These are phyloP conservation scores for Hypoxylon lienhwacheense DNA, from an alignment of 495 filamentous ascomycete genomes.

Conservation along the genomic window DNA sequence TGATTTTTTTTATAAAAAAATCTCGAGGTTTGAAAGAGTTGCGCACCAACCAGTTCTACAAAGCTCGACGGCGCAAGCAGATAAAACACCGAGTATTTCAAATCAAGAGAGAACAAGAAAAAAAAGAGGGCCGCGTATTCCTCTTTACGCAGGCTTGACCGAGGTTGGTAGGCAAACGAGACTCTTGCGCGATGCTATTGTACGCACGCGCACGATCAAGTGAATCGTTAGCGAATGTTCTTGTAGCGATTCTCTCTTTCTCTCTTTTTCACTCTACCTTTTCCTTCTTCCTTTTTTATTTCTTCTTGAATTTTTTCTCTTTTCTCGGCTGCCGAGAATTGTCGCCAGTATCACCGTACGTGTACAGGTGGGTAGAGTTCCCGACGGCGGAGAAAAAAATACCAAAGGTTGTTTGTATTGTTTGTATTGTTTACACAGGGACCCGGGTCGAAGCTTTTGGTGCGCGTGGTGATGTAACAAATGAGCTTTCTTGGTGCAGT, in stretches of 20 bases:
- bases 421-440: slow-evolving; percentile 38
- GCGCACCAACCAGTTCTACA: slow-evolving; percentile 25
- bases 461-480: slow-evolving; percentile 43
- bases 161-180: slow-evolving; percentile 23
- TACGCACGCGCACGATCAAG: slow-evolving; percentile 23
- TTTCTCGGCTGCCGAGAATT: slow-evolving; percentile 24
- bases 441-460: slow-evolving; percentile 26
- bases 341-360: slow-evolving; percentile 21
- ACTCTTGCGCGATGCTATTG: slow-evolving; percentile 32
- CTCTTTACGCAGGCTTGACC: slow-evolving; percentile 3
- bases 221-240: slow-evolving; percentile 9
- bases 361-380: slow-evolving; percentile 10
- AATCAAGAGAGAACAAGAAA: slow-evolving; percentile 12
- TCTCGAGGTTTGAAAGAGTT: slow-evolving; percentile 18
- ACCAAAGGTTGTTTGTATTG: slow-evolving; percentile 17
- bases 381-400: slow-evolving; percentile 34
- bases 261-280: not conserved
- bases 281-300: no score
- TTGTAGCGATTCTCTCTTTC: not conserved
- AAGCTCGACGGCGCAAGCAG: slow-evolving; percentile 14
- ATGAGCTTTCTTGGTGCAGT: slow-evolving; percentile 36
- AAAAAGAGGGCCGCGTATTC: no score
- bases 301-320: not conserved
- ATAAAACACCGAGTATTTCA: slow-evolving; percentile 29
- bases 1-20: slow-evolving; percentile 35